These are phyloP conservation scores for Puccinia horiana DNA, from an alignment of 1,284 basidiomycete genomes.

Conservation along the genomic window DNA sequence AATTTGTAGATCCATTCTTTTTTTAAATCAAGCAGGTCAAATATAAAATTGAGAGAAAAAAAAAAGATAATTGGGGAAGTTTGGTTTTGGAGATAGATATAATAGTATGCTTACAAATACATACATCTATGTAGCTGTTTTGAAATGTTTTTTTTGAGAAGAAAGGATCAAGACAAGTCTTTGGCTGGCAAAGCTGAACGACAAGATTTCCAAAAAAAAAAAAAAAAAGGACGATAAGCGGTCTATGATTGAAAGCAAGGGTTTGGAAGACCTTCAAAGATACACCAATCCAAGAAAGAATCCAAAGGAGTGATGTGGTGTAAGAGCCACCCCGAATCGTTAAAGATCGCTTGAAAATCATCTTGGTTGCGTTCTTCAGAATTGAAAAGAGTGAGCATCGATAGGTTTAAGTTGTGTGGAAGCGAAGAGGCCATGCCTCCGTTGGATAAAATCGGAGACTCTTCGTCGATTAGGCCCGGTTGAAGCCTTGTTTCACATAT, in stretches of 20 bases:
- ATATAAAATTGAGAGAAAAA: too few relatives aligned
- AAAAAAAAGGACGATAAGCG: neutral
- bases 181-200: too few relatives aligned
- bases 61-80: too few relatives aligned
- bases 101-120: too few relatives aligned
- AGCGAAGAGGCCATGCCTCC: neutral
- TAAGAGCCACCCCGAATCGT: neutral
- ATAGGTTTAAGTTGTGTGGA: neutral
- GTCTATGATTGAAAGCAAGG: neutral
- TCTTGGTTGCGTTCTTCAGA: constrained; percentile 2
- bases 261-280: constrained; percentile 1
- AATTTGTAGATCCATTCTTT: too few relatives aligned
- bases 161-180: too few relatives aligned
- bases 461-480: neutral
- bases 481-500: neutral
- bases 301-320: neutral
- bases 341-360: neutral
- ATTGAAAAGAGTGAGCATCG: constrained; percentile 18
- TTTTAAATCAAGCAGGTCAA: too few relatives aligned
- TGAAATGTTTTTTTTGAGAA: too few relatives aligned
- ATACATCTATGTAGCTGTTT: too few relatives aligned
- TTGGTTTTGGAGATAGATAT: too few relatives aligned
- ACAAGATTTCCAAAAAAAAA: too few relatives aligned
- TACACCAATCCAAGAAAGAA: neutral
- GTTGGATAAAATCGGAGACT: neutral